Conservation (phyloP, 2,329 filamentous ascomycete genomes). For the Albophoma yamanashiensis region DNA sequence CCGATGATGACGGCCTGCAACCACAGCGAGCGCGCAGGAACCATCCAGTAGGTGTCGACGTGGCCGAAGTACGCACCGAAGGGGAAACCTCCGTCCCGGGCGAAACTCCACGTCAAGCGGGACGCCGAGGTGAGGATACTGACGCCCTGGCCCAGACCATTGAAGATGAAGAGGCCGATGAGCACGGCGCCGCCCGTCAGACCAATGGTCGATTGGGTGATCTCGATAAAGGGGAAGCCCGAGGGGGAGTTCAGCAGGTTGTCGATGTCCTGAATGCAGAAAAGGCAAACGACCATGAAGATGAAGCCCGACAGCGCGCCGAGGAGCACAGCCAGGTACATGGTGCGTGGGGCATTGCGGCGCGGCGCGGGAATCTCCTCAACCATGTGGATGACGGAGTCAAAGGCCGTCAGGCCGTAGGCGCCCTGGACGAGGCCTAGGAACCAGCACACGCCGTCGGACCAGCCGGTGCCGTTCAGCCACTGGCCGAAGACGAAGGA, state of each 20-base stretch:
- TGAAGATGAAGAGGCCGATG: slow-evolving; percentile 42
- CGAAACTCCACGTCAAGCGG: slow-evolving; percentile 42
- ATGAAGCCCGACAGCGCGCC: slow-evolving; percentile 37
- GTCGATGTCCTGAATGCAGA: slow-evolving; percentile 36
- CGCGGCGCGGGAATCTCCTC: slow-evolving; percentile 44
- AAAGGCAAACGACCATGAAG: slow-evolving; percentile 41
- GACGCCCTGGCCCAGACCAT: slow-evolving; percentile 41
- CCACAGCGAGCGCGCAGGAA: slow-evolving; percentile 40
- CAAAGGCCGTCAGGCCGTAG: slow-evolving; percentile 44
- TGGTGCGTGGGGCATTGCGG: slow-evolving; percentile 37
- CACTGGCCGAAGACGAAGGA: slow-evolving; percentile 42
- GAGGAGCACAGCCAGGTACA: slow-evolving; percentile 40
- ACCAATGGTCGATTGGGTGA: slow-evolving; percentile 26
- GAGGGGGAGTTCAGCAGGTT: slow-evolving; percentile 25
- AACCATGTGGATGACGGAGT: slow-evolving; percentile 47
- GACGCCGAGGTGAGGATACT: slow-evolving; percentile 40
- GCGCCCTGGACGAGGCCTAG: slow-evolving; percentile 45
- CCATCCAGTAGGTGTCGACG: slow-evolving; percentile 36
- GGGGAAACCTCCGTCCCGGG: slow-evolving; percentile 39
- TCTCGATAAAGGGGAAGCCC: slow-evolving; percentile 37
- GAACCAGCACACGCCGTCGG: slow-evolving; percentile 46
- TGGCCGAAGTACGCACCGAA: slow-evolving; percentile 32
- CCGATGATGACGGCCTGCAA: slow-evolving; percentile 32
- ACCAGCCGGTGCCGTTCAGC: slow-evolving; percentile 37
- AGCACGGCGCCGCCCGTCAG: slow-evolving; percentile 30